Conservation (phyloP, 2,329 filamentous ascomycete species). For the Pseudogymnoascus sp. region DNA sequence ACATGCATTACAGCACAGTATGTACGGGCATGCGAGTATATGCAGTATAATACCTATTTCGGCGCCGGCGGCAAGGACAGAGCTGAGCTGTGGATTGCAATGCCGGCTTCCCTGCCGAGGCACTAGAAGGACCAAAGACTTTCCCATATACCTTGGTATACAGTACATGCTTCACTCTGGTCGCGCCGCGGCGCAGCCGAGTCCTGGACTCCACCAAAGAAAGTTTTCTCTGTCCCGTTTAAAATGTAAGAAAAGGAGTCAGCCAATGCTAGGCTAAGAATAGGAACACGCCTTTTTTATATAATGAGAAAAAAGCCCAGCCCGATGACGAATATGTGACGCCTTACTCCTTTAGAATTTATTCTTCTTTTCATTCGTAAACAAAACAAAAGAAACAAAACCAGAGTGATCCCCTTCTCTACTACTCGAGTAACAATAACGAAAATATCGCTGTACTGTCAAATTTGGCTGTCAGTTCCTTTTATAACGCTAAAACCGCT, state of each 20-base stretch:
- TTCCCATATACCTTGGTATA: background rate
- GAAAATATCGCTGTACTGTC: background rate
- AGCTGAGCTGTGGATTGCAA: background rate
- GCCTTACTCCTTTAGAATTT: background rate
- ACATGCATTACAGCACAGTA: background rate
- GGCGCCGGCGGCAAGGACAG: background rate
- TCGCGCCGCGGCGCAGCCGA: background rate
- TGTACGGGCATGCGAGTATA: background rate
- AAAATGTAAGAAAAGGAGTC: background rate
- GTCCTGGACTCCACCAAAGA: conserved; percentile 1
- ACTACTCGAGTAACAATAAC: background rate
- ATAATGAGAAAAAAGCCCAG: background rate
- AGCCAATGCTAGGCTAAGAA: conserved; percentile 6
- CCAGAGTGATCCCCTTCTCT: background rate
- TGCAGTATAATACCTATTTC: background rate
- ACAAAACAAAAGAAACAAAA: background rate
- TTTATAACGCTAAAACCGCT: background rate
- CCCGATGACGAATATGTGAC: background rate
- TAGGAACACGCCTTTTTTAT: conserved; percentile 8
- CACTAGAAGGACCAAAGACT: conserved; percentile 5
- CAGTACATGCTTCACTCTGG: background rate
- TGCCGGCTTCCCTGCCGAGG: conserved; percentile 3
- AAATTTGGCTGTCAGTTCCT: background rate
- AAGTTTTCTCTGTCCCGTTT: conserved; percentile 3
- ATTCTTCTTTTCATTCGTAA: background rate